Evolutionary conservation across 306 rosid species (phyloP), one percentile per base, ranked within the genome.

Genomic region (Acacia crassicarpa): DNA sequence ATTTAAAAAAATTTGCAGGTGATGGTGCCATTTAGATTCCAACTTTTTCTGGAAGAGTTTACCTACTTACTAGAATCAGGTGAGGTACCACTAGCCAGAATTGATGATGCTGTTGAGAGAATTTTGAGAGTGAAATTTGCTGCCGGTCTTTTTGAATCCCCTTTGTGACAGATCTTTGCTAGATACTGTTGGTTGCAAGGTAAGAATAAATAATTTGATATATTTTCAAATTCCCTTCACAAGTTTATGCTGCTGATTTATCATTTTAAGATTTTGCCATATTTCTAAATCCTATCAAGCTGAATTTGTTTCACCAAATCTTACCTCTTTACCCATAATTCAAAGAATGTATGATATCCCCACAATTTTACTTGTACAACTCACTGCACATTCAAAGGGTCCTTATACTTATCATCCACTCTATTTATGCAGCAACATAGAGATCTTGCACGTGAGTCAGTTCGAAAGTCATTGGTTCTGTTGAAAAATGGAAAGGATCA

Each of bases 161-260:
- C 95, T 63, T 85, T 72, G 87, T 17, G 90, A 89, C 83, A 86
- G 95, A 85, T 91, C 95, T 68, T 82, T 93, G 87, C 86, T 93
- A 12, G 93, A 91, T 81, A 74, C 13, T 17, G 95, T 93, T 85
- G 98, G 99, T 77, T 91, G 93, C 95, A 95, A 91, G 94, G 98
- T 88, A 82, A 83, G 81, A 44, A 72, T 23, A 75, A 19, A 72
- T 23, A 72, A 22, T 65, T 61, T 58, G 67, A 32, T 83, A 49
- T 82, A 33, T 63, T 25, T 53, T 72, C 61, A 49, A 82, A 20
- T 44, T 68, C 66, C 23, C 45, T 48, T 41, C 61, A 35, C 74
- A 43, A 77, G 20, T 19, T 72, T 65, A 8, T 10, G 38, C 38
- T 10, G 38, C 38, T 67, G n/a, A 45, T 44, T 83, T 73, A 40